Base-by-base conservation (phyloP, 257 asterid species). In the Przewalskia tangutica region DNA sequence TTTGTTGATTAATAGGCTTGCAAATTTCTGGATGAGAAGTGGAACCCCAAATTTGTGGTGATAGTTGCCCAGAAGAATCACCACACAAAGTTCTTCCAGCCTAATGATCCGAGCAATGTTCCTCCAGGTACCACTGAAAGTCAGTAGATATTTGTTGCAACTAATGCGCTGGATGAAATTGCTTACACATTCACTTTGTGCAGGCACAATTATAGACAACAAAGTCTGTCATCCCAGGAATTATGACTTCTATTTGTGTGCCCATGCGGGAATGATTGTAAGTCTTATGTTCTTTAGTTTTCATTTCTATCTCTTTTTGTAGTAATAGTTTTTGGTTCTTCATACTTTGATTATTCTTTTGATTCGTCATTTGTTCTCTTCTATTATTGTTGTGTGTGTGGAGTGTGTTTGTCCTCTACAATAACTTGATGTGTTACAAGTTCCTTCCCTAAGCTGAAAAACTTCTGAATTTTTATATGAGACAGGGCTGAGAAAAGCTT, bases 241-340 rank as follows among this genome's bases (percentile, higher is more conserved):
- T 89, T 79, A 95, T 50, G 99, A 95, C 77, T 95, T 95, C 60
- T 95, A 95, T 89, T 23, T 95, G 85, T 95, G 99, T 59, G 97
- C 98, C 7, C 98, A 95, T 40, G 97, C 97, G 0, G 99, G 99
- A 34, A 91, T 91, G 96, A 95, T 95, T 48, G 99, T 95, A 82
- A 86, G 98, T 70, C 23, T 68, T 60, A 11, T 59, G 27, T 71
- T 71, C 20, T 46, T 55, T 17, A 55, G 23, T 17, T 55, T 17
- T 17, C 40, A 11, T 71, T 11, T 44, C 34, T 50, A 16, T 34
- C 16, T 38, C 18, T 38, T 81, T 63, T 48, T 0, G 11, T 10
- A 12, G 11, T 27, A 11, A 0, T 18, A 5, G 38, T 13, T 70
- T 38, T 18, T 71, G 1, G 18, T 20, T 44, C 6, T 23, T 71